Base-by-base conservation (phyloP, 805 yeast species). In the Schizosaccharomyces japonicus region DNA sequence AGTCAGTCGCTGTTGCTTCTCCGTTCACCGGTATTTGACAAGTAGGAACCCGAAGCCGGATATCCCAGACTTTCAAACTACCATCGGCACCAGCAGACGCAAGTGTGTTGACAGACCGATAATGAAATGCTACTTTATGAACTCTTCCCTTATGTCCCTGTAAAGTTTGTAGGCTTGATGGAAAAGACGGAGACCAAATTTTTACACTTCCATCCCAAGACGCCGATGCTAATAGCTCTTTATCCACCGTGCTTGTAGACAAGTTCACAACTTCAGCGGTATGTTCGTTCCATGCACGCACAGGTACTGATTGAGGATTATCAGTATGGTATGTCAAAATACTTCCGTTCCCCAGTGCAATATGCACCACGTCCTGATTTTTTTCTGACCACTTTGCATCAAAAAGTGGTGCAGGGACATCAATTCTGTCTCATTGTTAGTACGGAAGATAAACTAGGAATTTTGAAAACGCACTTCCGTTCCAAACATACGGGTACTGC, bases 171-270 rank as follows among this genome's bases (percentile, higher is more conserved):
- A 40, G 30, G 11, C 45, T 21, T 2, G 11, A 8, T 13, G 27
- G 25, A 10, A n/a, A n/a, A 3, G 11, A 10, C 8, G 30, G 30
- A 2, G 11, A n/a, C 30, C 27, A 25, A n/a, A 82, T 57, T 60
- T 81, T 82, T 33, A 85, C 71, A 0, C 79, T 65, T 0, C 95
- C 94, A 60, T 87, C 96, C 96, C 96, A 87, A 6, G 93, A 78
- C 26, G 85, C 71, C 17, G 87, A 70, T 34, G 78, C 75, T 60
- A 87, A 81, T 15, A 66, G 66, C 3, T 69, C 57, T 61, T 83
- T 80, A 52, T 76, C 78, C 3, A 75, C 71, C 50, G 77, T 58
- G 57, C 76, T 78, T 90, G 90, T 80, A 55, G 73, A 72, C 31
- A 80, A 72, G 15, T 78, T 69, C 51, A 79, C 77, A 7, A 77